Conservation (phyloP, 73 alveolate genomes). For the Blepharisma japonicum region DNA sequence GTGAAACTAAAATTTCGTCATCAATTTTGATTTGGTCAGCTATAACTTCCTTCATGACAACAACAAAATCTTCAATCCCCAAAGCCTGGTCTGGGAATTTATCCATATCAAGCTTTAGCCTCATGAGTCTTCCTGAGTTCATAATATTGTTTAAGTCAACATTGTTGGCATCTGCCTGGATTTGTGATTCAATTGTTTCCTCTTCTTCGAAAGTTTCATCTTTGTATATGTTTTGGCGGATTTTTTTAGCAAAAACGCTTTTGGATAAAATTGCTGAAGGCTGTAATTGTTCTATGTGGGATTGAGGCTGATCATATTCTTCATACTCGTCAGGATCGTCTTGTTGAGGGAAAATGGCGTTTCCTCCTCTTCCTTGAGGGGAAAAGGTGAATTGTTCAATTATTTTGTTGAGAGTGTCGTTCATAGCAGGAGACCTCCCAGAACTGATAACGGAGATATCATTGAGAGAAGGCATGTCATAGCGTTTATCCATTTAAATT, state of each 20-base stretch:
- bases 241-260: slow-evolving; percentile 21
- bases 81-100: slow-evolving; percentile 24
- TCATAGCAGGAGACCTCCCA: slow-evolving; percentile 13
- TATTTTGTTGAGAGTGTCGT: slow-evolving; percentile 20
- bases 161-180: background rate
- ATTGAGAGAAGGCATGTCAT: background rate
- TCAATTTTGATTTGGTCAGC: background rate
- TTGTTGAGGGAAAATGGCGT: slow-evolving; percentile 8
- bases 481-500: too few relatives aligned
- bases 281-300: background rate
- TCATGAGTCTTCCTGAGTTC: slow-evolving; percentile 26
- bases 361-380: background rate
- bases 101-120: slow-evolving; percentile 20
- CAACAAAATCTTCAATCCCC: slow-evolving; percentile 18
- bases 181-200: slow-evolving; percentile 17
- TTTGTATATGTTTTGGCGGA: slow-evolving; percentile 19
- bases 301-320: background rate
- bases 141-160: background rate
- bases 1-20: background rate
- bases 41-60: slow-evolving; percentile 28
- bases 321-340: slow-evolving; percentile 25
- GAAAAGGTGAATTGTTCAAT: slow-evolving; percentile 13
- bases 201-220: slow-evolving; percentile 14
- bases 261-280: slow-evolving; percentile 17
- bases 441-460: slow-evolving; percentile 6